phyloP scores from a whole-genome alignment of 331 rosid genomes.

The Rhamnella rubrinervis region DNA sequence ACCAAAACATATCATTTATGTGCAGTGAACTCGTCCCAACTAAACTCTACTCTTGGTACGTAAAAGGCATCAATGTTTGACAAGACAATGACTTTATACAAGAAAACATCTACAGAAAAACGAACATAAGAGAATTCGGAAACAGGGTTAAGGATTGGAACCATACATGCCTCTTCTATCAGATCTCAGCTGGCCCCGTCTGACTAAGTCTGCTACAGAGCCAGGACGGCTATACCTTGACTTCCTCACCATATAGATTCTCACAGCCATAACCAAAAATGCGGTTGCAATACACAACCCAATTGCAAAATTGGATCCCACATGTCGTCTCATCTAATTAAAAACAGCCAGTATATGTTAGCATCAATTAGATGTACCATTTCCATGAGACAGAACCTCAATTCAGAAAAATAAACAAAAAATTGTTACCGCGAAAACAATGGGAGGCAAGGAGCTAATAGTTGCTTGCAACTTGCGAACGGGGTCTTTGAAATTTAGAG shows the following conservation, averaged over 20 bases:
- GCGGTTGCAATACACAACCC: constrained; percentile 62
- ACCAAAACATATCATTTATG: background rate
- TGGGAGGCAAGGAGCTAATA: constrained; percentile 38
- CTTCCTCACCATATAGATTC: constrained; percentile 40
- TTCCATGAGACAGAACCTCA: background rate
- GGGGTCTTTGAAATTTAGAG: constrained; percentile 23
- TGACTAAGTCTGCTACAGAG: constrained; percentile 85
- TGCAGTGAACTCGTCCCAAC: background rate
- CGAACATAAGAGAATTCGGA: background rate
- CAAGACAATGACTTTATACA: background rate
- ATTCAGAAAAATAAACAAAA: background rate
- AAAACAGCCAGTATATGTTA: background rate
- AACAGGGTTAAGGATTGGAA: constrained; percentile 27
- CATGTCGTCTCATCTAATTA: constrained; percentile 41
- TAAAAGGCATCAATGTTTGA: background rate
- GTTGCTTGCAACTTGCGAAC: constrained; percentile 43
- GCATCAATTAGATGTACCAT: background rate
- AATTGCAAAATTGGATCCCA: constrained; percentile 46
- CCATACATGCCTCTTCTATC: constrained; percentile 99
- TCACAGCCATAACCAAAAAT: constrained; percentile 39
- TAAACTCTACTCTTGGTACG: background rate
- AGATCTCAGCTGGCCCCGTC: constrained; percentile 93
- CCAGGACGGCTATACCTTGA: constrained; percentile 58
- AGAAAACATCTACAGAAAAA: background rate
- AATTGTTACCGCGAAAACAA: constrained; percentile 34